Evolutionary conservation across 2,329 filamentous ascomycete species (phyloP), one percentile per base, ranked within the genome.

Genomic region (Hymenoscyphus albidus): DNA sequence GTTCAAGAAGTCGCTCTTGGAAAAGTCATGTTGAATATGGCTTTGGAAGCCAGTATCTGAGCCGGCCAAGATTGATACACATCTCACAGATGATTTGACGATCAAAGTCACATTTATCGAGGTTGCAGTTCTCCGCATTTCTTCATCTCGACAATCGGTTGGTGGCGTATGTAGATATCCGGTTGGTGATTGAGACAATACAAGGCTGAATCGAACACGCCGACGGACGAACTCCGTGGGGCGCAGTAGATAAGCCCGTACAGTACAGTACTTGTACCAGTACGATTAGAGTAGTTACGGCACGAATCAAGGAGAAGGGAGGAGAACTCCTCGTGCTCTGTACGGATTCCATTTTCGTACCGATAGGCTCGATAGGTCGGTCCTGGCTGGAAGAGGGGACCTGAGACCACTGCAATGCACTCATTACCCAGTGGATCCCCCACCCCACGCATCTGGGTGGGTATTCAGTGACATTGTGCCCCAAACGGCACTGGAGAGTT

Each of bases 141-240:
- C 39, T 60, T 27, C 42, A 54, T 54, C 18, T 27, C 48, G 48
- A 54, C 48, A 18, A 54, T 54, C 48, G 48, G 59, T 61, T 40
- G 42, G 59, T 61, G 59, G 42, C 59, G 44, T 27, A 54, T 38
- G 31, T 61, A 48, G 42, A 13, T 51, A n/a, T 35, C 42, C 44
- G 16, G 55, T 57, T 32, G 55, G 31, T 55, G 31, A 12, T 51
- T 32, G 40, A n/a, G 32, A 27, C 7, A 51, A 14, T 32, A 22
- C 54, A 62, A 57, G 61, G 61, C 61, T 62, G 61, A 58, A 62
- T 57, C 51, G 18, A 14, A 16, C 59, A 44, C 32, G 59, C 32
- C 31, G 40, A 48, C 38, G 42, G 56, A 62, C 59, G 42, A 54
- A 54, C 9, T 54, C 48, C 18, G 18, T 31, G 48, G 18, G 10